A percentile compares a stretch with the other conserved stretches of the same genome.
phyloP scores from a whole-genome alignment of 2,329 filamentous ascomycete genomes.

The Fusarium haematococcum region DNA sequence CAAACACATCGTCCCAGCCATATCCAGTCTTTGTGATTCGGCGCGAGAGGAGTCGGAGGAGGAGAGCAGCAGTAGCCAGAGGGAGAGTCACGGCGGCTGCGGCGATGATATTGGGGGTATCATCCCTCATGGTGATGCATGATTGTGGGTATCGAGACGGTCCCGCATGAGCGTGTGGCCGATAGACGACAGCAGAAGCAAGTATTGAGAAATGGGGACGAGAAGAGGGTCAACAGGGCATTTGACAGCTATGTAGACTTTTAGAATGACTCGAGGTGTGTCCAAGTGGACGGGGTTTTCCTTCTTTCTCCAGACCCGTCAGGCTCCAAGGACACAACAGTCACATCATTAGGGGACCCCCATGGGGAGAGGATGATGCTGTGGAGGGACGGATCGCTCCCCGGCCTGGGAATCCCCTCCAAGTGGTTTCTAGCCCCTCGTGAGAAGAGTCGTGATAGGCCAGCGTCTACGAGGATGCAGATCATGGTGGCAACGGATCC shows the following conservation, averaged over 20 bases:
- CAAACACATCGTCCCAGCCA: constrained; percentile 35
- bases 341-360: constrained; percentile 14
- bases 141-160: constrained; percentile 2
- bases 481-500: constrained; percentile 2
- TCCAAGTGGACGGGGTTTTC: not conserved
- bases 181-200: constrained; percentile 7
- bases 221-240: not conserved
- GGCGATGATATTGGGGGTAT: constrained; percentile 39
- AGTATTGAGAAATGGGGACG: not conserved
- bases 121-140: constrained; percentile 41
- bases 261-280: constrained; percentile 2
- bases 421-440: not conserved
- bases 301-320: constrained; percentile 7
- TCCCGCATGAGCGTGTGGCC: constrained; percentile 6
- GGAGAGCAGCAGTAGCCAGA: constrained; percentile 33
- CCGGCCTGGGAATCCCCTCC: constrained; percentile 11
- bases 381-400: constrained; percentile 1
- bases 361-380: constrained; percentile 25
- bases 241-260: not conserved
- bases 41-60: constrained; percentile 32
- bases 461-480: not conserved
- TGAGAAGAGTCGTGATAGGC: not conserved
- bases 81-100: constrained; percentile 35
- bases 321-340: constrained; percentile 8
- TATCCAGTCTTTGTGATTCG: constrained; percentile 40